Base-by-base conservation (phyloP, 177 flowering plant species). In the Telopea speciosissima region DNA sequence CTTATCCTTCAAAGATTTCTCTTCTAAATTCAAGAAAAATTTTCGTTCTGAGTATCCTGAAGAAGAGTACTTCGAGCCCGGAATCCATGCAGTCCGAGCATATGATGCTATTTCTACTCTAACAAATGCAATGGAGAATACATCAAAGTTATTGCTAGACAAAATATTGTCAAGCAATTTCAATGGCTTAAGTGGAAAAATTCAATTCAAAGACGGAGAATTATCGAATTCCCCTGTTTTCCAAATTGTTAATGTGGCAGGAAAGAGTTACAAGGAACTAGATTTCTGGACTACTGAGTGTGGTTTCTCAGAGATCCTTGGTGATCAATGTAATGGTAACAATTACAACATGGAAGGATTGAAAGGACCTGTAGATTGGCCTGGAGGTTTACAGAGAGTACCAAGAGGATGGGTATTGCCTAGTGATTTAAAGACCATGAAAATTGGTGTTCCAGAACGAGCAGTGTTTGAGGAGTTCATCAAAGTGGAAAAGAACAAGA, bases 141-240 rank as follows among this genome's bases (percentile, higher is more conserved):
- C 63, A 36, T 31, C 63, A 26, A 60, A 64, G 19, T 68, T 13
- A 49, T 49, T 16, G 19, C 7, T 0, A 49, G 54, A 76, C 6
- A 68, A 31, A 1, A 79, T 85, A 40, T 44, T 77, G 61, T 67
- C 78, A 0, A 81, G 71, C 65, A 78, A 82, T 16, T 82, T 84
- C 64, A 70, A 5, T 14, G 93, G 90, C 24, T 80, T 89, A 66
- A 87, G 82, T 68, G 89, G 90, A 0, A 40, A 81, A 61, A 72
- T 88, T 65, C 67, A 61, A 16, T 83, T 87, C 68, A 49, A 71
- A n/a, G 69, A 64, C 1, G 83, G 85, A 2, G 63, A 64, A 59
- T 52, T 81, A 61, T 56, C 66, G 3, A 11, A 52, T 0, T 12
- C 42, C 8, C 67, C 77, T 0, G 21, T 42, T 21, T 75, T 79